Conservation (phyloP, 2,329 filamentous ascomycete genomes). For the Ceratocystis variospora region DNA sequence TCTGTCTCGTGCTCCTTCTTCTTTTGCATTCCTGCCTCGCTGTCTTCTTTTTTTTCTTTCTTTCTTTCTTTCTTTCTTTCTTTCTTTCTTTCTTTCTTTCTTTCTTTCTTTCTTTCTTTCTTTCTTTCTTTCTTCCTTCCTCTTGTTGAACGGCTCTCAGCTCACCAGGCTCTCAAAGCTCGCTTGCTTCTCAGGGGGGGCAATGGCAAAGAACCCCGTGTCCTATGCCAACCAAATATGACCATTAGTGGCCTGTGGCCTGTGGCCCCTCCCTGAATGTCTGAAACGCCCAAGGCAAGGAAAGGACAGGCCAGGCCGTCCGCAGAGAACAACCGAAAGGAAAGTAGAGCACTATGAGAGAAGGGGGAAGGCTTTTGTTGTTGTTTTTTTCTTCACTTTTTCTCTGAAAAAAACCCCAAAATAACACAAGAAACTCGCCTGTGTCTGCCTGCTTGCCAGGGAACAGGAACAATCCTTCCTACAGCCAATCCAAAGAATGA, state of each 20-base stretch:
- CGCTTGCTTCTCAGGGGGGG: neutral
- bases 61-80: neutral
- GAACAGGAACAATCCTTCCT: neutral
- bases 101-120: neutral
- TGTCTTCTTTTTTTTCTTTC: neutral
- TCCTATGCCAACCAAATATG: neutral
- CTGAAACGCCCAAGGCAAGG: conserved; percentile 5
- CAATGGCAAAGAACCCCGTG: neutral
- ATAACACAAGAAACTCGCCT: neutral
- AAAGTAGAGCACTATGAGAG: neutral
- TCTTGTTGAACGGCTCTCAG: conserved; percentile 2
- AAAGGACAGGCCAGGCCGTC: neutral
- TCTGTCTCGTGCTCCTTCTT: neutral
- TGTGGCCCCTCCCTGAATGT: conserved; percentile 4
- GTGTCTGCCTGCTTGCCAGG: neutral
- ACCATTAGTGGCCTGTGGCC: neutral
- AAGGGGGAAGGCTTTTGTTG: neutral
- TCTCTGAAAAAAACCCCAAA: neutral
- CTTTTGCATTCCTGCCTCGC: neutral
- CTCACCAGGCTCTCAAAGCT: neutral
- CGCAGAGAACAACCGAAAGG: neutral
- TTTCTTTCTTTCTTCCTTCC: neutral
- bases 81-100: neutral
- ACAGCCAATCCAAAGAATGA: neutral
- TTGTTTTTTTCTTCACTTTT: neutral